A percentile compares a stretch with the other conserved stretches of the same genome.
Evolutionary conservation across 1,139 yeast species (phyloP).

Genomic region (Wickerhamiella pararugosa): DNA sequence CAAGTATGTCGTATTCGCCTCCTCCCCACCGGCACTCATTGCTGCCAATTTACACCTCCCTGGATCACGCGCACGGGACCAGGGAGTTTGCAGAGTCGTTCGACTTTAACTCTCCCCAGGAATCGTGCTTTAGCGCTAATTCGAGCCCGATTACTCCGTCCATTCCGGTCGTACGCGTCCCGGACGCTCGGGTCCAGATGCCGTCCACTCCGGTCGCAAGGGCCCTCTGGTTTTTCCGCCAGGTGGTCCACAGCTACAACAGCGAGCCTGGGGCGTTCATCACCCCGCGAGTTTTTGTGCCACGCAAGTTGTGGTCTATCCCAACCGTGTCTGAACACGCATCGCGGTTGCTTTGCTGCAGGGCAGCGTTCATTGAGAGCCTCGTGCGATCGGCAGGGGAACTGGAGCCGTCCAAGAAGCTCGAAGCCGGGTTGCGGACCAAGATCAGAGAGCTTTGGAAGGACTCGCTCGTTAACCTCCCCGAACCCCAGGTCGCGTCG

Average conservation of each 20-base stretch:
- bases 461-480: background rate
- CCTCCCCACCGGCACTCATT: too few species aligned
- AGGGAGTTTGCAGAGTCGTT: background rate
- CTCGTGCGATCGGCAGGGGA: conserved; percentile 1
- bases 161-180: conserved; percentile 14
- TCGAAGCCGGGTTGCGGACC: background rate
- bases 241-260: background rate
- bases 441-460: conserved; percentile 4
- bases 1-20: too few species aligned
- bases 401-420: background rate
- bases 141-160: background rate
- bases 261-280: conserved; percentile 5
- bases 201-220: background rate
- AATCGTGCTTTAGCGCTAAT: background rate
- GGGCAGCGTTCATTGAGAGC: conserved; percentile 4
- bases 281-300: conserved; percentile 2
- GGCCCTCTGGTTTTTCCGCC: conserved; percentile 7
- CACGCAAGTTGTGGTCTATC: conserved; percentile 6
- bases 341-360: conserved; percentile 7
- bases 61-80: too few species aligned
- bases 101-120: conserved; percentile 1
- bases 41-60: too few species aligned
- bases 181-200: conserved; percentile 19
- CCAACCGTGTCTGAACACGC: conserved; percentile 13
- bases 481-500: background rate